These are phyloP conservation scores for Porodaedalea pini DNA, from an alignment of 1,284 basidiomycete species.

Conservation along the genomic window DNA sequence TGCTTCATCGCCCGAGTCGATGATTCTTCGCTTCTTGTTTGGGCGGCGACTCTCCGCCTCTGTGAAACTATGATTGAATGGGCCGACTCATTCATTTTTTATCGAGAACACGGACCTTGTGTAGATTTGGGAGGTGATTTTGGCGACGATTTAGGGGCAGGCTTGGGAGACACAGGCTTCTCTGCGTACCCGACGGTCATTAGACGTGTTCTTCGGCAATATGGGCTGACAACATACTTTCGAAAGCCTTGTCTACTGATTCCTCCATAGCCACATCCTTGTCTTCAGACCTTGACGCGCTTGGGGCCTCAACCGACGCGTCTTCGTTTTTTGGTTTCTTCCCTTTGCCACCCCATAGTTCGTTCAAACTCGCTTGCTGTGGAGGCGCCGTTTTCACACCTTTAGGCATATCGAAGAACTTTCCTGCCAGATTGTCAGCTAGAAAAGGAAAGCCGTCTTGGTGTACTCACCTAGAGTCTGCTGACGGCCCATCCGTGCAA, in stretches of 20 bases:
- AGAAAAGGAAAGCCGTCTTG: conserved; percentile 5
- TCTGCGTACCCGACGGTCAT: neutral
- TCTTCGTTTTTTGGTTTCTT: conserved; percentile 34
- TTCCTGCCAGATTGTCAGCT: conserved; percentile 38
- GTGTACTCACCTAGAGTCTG: conserved; percentile 59
- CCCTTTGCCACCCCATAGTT: conserved; percentile 61
- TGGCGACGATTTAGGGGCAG: neutral
- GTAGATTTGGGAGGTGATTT: neutral
- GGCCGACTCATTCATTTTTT: too few species aligned
- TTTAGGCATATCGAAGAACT: conserved; percentile 70
- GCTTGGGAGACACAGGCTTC: neutral
- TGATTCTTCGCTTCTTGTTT: conserved; percentile 55
- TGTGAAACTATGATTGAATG: conserved; percentile 23
- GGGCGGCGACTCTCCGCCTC: conserved; percentile 24
- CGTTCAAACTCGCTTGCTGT: conserved; percentile 68
- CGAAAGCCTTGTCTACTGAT: neutral
- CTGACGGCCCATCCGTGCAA: conserved; percentile 55
- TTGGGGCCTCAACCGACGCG: conserved; percentile 26
- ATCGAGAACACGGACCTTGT: neutral
- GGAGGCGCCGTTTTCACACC: conserved; percentile 54
- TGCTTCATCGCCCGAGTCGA: conserved; percentile 61
- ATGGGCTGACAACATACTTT: neutral
- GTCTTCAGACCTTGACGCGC: conserved; percentile 28
- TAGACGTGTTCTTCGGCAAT: neutral
- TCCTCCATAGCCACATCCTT: conserved; percentile 29